Evolutionary conservation across 2,329 filamentous ascomycete species (phyloP).

Genomic region (Verticillium dahliae): DNA sequence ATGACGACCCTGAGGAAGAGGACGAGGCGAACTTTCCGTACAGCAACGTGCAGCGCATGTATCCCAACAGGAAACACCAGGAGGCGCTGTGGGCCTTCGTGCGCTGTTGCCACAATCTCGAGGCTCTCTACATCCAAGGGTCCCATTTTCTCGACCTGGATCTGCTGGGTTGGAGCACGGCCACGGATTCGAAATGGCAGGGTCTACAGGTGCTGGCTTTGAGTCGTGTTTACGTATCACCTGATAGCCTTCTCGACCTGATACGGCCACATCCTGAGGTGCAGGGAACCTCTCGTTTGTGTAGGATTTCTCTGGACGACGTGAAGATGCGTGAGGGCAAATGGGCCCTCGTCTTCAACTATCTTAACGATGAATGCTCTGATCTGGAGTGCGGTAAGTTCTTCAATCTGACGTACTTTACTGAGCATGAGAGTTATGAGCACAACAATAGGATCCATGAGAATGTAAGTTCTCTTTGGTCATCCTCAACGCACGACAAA

Average conservation of each 20-base stretch:
- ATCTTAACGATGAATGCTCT: not conserved
- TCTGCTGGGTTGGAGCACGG: not conserved
- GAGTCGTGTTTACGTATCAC: not conserved
- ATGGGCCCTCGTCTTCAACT: conserved; percentile 1
- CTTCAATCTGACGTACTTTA: conserved; percentile 3
- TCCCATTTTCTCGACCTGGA: conserved; percentile 3
- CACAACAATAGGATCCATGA: conserved; percentile 1
- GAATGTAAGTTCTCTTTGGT: not conserved
- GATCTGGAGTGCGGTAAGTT: not conserved
- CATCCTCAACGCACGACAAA: not conserved
- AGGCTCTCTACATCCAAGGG: conserved; percentile 2
- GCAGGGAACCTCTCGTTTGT: not conserved
- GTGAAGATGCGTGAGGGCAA: conserved; percentile 4
- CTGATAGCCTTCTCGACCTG: not conserved
- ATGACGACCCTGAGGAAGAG: not conserved
- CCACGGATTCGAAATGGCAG: not conserved
- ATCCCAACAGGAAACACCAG: conserved; percentile 5
- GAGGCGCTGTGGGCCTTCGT: conserved; percentile 2
- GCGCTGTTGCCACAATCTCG: conserved; percentile 1
- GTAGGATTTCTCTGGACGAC: not conserved
- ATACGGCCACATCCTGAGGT: not conserved
- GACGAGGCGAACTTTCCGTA: not conserved
- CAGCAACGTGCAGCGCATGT: conserved; percentile 3
- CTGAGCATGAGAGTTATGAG: not conserved
- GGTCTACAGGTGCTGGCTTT: not conserved